Conservation (phyloP, 306 rosid species). For the Fagus crenata region DNA sequence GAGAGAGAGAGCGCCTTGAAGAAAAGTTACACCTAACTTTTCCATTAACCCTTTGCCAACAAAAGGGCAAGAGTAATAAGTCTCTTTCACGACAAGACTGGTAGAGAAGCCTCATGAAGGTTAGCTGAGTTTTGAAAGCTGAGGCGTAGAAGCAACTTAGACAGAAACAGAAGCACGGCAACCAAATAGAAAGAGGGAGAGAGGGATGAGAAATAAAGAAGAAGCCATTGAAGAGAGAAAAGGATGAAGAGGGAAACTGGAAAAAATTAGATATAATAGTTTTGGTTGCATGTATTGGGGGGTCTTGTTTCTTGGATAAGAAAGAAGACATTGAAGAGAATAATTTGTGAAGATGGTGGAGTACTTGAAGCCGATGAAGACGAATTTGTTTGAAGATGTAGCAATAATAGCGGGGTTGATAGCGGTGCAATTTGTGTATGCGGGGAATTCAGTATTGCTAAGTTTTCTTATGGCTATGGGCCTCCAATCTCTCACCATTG, state of each 20-base stretch:
- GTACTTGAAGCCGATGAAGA: slow-evolving; percentile 14
- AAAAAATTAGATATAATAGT: too few species aligned
- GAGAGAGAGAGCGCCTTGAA: slow-evolving; percentile 2
- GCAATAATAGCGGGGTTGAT: slow-evolving; percentile 59
- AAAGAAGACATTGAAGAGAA: background rate
- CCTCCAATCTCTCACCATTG: slow-evolving; percentile 53
- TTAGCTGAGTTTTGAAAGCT: slow-evolving; percentile 14
- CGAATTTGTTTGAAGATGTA: slow-evolving; percentile 43
- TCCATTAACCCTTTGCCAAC: background rate
- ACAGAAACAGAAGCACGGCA: background rate
- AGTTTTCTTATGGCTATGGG: slow-evolving; percentile 71
- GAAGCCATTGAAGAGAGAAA: background rate
- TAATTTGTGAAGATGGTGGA: background rate
- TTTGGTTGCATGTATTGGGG: background rate
- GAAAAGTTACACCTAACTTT: background rate
- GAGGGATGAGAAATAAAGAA: background rate
- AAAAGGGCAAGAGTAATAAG: background rate
- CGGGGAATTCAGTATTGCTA: slow-evolving; percentile 61
- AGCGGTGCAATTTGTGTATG: slow-evolving; percentile 59
- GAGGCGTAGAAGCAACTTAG: background rate
- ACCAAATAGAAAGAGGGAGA: background rate
- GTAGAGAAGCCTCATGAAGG: slow-evolving; percentile 28
- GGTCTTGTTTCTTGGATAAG: background rate
- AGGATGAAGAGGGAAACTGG: background rate
- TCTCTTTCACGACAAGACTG: slow-evolving; percentile 20